Evolutionary conservation across 768 basidiomycete species (phyloP).

Genomic region (Cyclocybe cylindracea): DNA sequence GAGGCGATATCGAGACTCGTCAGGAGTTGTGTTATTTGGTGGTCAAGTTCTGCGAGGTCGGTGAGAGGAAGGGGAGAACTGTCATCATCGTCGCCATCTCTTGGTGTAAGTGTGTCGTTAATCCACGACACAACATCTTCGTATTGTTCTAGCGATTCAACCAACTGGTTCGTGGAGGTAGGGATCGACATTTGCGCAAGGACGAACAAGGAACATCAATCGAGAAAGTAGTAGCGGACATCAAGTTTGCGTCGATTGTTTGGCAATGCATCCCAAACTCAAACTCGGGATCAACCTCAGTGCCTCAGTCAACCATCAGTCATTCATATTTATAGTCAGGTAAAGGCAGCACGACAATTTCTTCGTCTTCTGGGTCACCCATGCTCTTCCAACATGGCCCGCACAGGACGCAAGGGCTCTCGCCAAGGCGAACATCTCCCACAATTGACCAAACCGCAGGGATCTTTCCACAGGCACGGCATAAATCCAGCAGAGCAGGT

Average conservation of each 20-base stretch:
- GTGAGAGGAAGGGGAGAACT: constrained; percentile 18
- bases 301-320: too few relatives aligned
- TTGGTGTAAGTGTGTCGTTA: constrained; percentile 56
- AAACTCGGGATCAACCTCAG: constrained; percentile 5
- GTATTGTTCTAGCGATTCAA: constrained; percentile 59
- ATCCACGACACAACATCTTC: constrained; percentile 71
- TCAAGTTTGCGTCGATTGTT: constrained; percentile 6
- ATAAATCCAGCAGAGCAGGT: constrained; percentile 60
- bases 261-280: constrained; percentile 13
- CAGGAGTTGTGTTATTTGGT: constrained; percentile 72
- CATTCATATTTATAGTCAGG: constrained; percentile 28
- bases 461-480: constrained; percentile 68
- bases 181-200: constrained; percentile 27
- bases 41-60: constrained; percentile 64
- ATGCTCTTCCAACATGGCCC: constrained; percentile 72
- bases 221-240: not conserved
- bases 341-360: constrained; percentile 54
- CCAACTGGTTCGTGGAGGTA: constrained; percentile 41
- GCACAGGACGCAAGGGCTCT: constrained; percentile 78
- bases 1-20: constrained; percentile 83
- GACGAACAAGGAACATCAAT: not conserved
- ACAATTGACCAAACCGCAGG: constrained; percentile 69
- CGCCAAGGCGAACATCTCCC: constrained; percentile 73
- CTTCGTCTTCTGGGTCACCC: constrained; percentile 51
- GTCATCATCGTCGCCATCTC: constrained; percentile 26